Evolutionary conservation across 345 rosid species (phyloP).

Genomic region (Heritiera fomes): DNA sequence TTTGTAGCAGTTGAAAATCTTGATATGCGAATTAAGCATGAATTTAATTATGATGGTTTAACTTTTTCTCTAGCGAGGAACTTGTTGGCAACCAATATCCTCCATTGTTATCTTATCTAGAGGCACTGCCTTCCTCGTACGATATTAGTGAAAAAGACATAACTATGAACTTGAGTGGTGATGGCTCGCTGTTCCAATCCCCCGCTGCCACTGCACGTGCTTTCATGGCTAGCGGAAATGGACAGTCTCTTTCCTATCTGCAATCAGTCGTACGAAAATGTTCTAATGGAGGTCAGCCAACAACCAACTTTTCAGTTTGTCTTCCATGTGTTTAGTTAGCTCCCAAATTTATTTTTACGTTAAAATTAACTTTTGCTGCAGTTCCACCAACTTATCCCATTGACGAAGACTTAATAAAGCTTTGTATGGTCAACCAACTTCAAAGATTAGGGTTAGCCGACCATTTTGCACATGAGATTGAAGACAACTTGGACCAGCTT

Average conservation of each 20-base stretch:
- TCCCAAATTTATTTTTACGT: too few relatives aligned
- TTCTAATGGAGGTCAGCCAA: constrained; percentile 45
- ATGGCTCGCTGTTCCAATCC: constrained; percentile 64
- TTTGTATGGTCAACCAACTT: constrained; percentile 47
- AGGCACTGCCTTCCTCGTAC: constrained; percentile 36
- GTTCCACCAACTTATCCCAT: constrained; percentile 50
- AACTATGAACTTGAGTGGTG: constrained; percentile 23
- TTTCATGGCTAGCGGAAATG: constrained; percentile 53
- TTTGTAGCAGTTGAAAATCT: too few relatives aligned
- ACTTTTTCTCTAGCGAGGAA: neutral
- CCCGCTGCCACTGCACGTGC: constrained; percentile 71
- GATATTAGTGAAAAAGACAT: constrained; percentile 28
- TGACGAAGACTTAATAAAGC: constrained; percentile 55
- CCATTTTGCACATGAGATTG: constrained; percentile 46
- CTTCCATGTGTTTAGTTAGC: too few relatives aligned
- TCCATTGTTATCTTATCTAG: constrained; percentile 49
- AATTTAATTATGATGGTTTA: too few relatives aligned
- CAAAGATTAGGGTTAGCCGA: constrained; percentile 54
- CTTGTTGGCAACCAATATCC: constrained; percentile 29
- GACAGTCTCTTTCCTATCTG: constrained; percentile 44
- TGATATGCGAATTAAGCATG: too few relatives aligned
- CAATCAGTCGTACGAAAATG: constrained; percentile 39
- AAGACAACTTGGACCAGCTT: constrained; percentile 39
- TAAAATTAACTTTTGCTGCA: too few relatives aligned
- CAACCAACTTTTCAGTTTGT: too few relatives aligned